Conservation (phyloP, 2,329 filamentous ascomycete genomes). For the Verticillium nonalfalfae region DNA sequence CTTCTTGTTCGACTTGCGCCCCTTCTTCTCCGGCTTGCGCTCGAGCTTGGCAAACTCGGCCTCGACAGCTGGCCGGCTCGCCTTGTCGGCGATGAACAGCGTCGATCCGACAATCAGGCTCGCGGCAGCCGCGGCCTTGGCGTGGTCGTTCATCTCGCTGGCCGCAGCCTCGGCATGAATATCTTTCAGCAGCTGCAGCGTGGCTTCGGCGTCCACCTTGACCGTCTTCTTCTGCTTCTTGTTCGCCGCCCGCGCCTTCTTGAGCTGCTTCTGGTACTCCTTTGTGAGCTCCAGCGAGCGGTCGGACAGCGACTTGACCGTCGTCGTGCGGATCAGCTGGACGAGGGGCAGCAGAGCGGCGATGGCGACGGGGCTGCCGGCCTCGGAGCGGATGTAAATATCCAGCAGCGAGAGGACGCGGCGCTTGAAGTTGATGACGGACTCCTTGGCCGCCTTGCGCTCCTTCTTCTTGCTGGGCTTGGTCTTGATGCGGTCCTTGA, state of each 20-base stretch:
- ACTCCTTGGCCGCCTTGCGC: slow-evolving; percentile 80
- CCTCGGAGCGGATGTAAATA: slow-evolving; percentile 77
- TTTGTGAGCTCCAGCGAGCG: slow-evolving; percentile 69
- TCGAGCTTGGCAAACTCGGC: slow-evolving; percentile 60
- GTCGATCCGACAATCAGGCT: slow-evolving; percentile 61
- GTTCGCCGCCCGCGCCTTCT: slow-evolving; percentile 40
- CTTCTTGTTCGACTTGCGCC: slow-evolving; percentile 11
- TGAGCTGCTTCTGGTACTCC: slow-evolving; percentile 62
- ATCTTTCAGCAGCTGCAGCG: slow-evolving; percentile 53
- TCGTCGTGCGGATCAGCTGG: slow-evolving; percentile 69
- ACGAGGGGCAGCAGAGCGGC: slow-evolving; percentile 70
- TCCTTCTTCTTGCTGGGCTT: slow-evolving; percentile 69
- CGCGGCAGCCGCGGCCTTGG: slow-evolving; percentile 66
- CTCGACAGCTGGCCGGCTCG: slow-evolving; percentile 47
- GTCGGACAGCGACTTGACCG: slow-evolving; percentile 66
- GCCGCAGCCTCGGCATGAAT: slow-evolving; percentile 64
- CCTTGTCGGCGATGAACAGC: slow-evolving; percentile 42
- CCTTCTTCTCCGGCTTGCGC: slow-evolving; percentile 18
- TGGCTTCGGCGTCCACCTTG: slow-evolving; percentile 29
- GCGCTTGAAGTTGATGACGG: slow-evolving; percentile 90
- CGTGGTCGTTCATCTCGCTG: slow-evolving; percentile 62
- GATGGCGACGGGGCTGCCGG: slow-evolving; percentile 60
- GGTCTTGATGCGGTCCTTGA: slow-evolving; percentile 65
- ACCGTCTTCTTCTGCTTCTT: slow-evolving; percentile 35
- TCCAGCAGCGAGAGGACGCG: slow-evolving; percentile 82